Conservation (phyloP, 2,329 filamentous ascomycete genomes). For the Botrytis fabae region DNA sequence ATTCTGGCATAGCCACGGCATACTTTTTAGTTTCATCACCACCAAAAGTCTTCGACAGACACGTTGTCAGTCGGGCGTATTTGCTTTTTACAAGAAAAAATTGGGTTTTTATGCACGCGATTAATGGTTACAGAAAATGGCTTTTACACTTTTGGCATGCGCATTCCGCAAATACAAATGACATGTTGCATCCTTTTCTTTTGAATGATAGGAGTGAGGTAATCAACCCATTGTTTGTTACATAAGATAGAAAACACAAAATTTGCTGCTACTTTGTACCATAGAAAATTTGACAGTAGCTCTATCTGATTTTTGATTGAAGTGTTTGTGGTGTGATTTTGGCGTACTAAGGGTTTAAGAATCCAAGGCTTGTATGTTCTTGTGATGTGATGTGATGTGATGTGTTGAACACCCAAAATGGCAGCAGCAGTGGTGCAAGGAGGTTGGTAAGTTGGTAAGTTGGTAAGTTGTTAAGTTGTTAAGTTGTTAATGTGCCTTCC, state of each 20-base stretch:
- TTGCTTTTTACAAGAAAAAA: conserved; percentile 28
- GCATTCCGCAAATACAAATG: not conserved
- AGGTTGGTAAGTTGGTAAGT: not conserved
- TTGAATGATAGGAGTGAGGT: conserved; percentile 13
- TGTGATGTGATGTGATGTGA: not conserved
- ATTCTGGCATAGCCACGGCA: conserved; percentile 34
- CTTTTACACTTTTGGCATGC: conserved; percentile 16
- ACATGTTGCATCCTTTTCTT: conserved; percentile 2
- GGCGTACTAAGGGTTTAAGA: not conserved
- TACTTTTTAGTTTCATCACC: conserved; percentile 23
- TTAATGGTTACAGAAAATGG: conserved; percentile 32
- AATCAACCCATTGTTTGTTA: not conserved
- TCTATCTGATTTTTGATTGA: not conserved
- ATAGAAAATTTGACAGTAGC: conserved; percentile 23
- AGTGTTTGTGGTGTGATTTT: not conserved
- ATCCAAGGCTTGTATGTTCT: not conserved
- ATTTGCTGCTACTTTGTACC: conserved; percentile 21
- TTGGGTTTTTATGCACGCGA: conserved; percentile 29
- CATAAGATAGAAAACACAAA: conserved; percentile 19
- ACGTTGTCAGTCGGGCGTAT: conserved; percentile 28
- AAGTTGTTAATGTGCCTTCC: not conserved
- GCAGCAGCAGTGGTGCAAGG: not conserved
- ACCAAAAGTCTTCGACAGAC: conserved; percentile 31
- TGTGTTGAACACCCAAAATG: not conserved
- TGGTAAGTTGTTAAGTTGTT: too few species aligned